phyloP scores from a whole-genome alignment of 176 grass and related monocot species.

The Zoysia japonica region DNA sequence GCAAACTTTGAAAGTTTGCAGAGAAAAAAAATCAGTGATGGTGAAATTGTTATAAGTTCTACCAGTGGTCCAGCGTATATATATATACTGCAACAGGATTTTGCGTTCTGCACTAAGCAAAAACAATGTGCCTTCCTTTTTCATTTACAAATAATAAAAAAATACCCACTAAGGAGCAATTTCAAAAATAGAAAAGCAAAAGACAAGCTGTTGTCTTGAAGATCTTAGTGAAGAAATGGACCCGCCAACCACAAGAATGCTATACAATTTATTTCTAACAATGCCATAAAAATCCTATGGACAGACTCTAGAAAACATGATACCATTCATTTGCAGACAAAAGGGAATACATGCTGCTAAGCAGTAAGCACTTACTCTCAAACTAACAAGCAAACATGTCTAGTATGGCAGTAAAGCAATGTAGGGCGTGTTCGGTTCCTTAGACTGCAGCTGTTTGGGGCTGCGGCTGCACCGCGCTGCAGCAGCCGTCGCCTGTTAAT shows the following conservation, averaged over 20 bases:
- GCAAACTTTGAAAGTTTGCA: background rate
- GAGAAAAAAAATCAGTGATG: slow-evolving; percentile 1
- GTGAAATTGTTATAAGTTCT: background rate
- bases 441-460: no score
- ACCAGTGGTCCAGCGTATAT: background rate
- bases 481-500: background rate
- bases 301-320: no score
- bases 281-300: background rate
- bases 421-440: background rate
- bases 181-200: slow-evolving; percentile 12
- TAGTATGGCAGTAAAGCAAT: no score
- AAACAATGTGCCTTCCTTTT: background rate
- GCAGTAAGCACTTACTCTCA: background rate
- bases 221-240: background rate
- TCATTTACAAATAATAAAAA: background rate
- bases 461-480: no score
- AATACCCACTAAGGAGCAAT: slow-evolving; percentile 13
- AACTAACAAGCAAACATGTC: no score
- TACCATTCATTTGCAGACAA: no score
- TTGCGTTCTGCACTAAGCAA: background rate
- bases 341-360: no score
- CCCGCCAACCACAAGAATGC: background rate
- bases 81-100: background rate
- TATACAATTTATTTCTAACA: background rate
- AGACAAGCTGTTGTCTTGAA: background rate